Evolutionary conservation across 2,329 filamentous ascomycete species (phyloP), one percentile per base, ranked within the genome.

Genomic region (Sclerotinia glacialis): DNA sequence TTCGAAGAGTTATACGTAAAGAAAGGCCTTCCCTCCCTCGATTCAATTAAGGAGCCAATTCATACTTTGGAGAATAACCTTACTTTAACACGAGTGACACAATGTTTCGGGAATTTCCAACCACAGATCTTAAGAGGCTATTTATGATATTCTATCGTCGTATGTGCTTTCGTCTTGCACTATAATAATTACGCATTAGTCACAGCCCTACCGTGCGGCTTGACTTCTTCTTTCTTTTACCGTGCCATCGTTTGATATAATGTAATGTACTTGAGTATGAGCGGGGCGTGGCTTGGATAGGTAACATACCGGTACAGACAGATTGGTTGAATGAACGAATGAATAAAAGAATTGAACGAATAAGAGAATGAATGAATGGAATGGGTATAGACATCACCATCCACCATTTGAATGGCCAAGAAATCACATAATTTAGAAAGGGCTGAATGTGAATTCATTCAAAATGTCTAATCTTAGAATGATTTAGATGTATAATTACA

Each of bases 161-260:
- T 31, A 21, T 64, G 21, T 53, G 34, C 60, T 47, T 28, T 37
- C 31, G 31, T 16, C 44, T 42, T 60, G 9, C 42, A 46, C 49
- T 21, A 21, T 11, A 18, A 46, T 26, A n/a, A n/a, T n/a, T n/a
- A 53, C 18, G 26, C 26, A 21, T 23, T 18, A 64, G 34, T 18
- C 61, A 64, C 61, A 64, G 61, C 61, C 61, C 34, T 64, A 64
- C 34, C 61, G 26, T 64, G 61, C 26, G 50, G 59, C 46, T 47
- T 14, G 50, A 26, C 44, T 56, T 37, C n/a, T 62, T 26, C 16
- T 50, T 31, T 18, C 28, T 61, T 40, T 60, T 46, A 1, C 37
- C 47, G 56, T 44, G 21, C 40, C 40, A 59, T 40, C 26, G 23
- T 46, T 46, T 31, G 55, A 44, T 61, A 28, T 31, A 23, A 55